These are phyloP conservation scores for Phaeosphaeria sp. DNA, from an alignment of 2,329 filamentous ascomycete genomes.

Conservation along the genomic window DNA sequence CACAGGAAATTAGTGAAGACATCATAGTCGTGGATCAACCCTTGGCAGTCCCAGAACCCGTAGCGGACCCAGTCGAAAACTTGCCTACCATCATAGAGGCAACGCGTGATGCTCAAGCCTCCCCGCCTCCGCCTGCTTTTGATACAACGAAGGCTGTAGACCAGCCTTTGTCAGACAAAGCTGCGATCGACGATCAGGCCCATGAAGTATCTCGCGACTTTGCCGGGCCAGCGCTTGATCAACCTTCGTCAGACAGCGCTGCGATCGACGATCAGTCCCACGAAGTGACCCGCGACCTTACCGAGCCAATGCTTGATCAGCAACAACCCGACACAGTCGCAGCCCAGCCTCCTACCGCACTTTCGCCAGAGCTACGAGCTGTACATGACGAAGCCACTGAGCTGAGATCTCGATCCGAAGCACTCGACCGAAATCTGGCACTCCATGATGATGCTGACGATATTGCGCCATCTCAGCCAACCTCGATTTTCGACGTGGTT, in stretches of 20 bases:
- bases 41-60: conserved; percentile 4
- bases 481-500: conserved; percentile 37
- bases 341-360: conserved; percentile 1
- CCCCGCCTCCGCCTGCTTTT: conserved; percentile 5
- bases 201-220: conserved; percentile 5
- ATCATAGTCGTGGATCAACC: conserved; percentile 1
- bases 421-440: conserved; percentile 28
- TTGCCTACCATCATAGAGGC: conserved; percentile 2
- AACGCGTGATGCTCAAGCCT: conserved; percentile 1
- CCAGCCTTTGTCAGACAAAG: not conserved
- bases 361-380: conserved; percentile 34
- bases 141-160: not conserved
- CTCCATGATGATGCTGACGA: conserved; percentile 14
- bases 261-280: not conserved
- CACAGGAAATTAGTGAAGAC: conserved; percentile 7
- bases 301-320: conserved; percentile 6
- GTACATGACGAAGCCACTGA: conserved; percentile 34
- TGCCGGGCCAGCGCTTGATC: conserved; percentile 3
- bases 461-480: conserved; percentile 14
- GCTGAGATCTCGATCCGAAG: conserved; percentile 36
- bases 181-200: not conserved
- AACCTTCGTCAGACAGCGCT: not conserved
- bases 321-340: not conserved
- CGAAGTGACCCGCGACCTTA: conserved; percentile 3
- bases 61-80: not conserved